A percentile compares a stretch with the other conserved stretches of the same genome.
Evolutionary conservation across 768 basidiomycete species (phyloP).

Genomic region (Hypholoma fasciculare): DNA sequence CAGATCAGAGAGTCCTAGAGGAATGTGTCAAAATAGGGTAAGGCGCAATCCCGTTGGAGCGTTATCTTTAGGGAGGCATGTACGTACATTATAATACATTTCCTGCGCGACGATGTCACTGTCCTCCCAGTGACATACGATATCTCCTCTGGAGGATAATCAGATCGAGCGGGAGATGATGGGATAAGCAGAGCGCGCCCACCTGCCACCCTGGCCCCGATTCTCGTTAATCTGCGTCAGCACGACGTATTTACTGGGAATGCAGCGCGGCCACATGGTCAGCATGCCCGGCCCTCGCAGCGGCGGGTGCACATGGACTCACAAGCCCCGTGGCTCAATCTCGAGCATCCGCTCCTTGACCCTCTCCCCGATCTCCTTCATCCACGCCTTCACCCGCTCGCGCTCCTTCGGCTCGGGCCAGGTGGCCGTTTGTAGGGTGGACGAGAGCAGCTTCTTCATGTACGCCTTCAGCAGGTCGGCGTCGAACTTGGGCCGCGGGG

Average conservation of each 20-base stretch:
- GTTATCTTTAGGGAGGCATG: slow-evolving; percentile 7
- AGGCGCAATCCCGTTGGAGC: slow-evolving; percentile 7
- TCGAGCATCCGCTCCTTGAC: slow-evolving; percentile 86
- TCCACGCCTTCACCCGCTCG: slow-evolving; percentile 72
- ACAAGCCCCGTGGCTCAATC: slow-evolving; percentile 83
- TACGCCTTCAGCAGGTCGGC: slow-evolving; percentile 71
- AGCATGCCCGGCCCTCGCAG: slow-evolving; percentile 6
- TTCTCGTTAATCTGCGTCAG: slow-evolving; percentile 86
- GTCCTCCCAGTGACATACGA: slow-evolving; percentile 89
- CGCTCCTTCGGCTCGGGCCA: slow-evolving; percentile 74
- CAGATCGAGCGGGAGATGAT: slow-evolving; percentile 10
- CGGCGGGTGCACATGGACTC: slow-evolving; percentile 34
- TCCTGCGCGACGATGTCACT: slow-evolving; percentile 77
- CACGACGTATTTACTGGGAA: slow-evolving; percentile 79
- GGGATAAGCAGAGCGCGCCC: slow-evolving; percentile 26
- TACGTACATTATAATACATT: slow-evolving; percentile 73
- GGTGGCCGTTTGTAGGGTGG: slow-evolving; percentile 59
- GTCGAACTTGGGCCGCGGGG: slow-evolving; percentile 66
- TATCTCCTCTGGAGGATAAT: slow-evolving; percentile 58
- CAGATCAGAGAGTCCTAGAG: slow-evolving; percentile 63
- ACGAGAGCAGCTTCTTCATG: slow-evolving; percentile 78
- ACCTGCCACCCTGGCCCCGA: slow-evolving; percentile 83
- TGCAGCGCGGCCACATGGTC: slow-evolving; percentile 4
- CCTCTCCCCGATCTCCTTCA: slow-evolving; percentile 81
- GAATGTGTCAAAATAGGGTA: slow-evolving; percentile 11